Base-by-base conservation (phyloP, 176 grass and related monocot species). In the Eleusine coracana region DNA sequence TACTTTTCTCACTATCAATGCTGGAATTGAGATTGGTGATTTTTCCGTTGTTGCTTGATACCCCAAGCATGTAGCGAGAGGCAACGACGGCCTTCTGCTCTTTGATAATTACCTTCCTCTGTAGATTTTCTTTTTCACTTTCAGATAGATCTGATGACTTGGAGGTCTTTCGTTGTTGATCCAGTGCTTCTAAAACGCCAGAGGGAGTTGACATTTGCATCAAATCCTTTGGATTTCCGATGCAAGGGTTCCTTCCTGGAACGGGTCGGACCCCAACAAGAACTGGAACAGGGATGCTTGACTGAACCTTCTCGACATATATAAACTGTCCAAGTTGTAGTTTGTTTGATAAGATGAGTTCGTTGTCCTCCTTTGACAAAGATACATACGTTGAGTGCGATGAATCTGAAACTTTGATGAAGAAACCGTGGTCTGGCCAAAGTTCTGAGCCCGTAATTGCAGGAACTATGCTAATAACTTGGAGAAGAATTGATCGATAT, bases 361-460 rank as follows among this genome's bases (percentile, higher is more conserved):
- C 96, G 41, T 99, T 94, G 58, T 96, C 96, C 70, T 99, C 96
- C 78, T 96, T 99, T 40, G 96, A 99, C 71, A 99, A 82, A 83
- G 96, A 99, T 87, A 99, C 96, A 87, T 96, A 99, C 4, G 96
- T 96, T 11, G 82, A 93, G 74, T 99, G 96, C 0, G 91, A 96
- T 10, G 96, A 99, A 86, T 99, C 96, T 18, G 96, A 99, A 51
- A 99, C 96, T 88, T 99, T 99, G 73, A 99, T 90, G 84, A 99
- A 99, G 91, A 99, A 99, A n/a, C 96, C 96, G 83, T 99, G 93
- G 64, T 99, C 87, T 20, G 96, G 96, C 85, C 85, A 99, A 45
- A 99, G 84, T 69, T 99, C 96, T 51, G 89, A 99, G 25, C 96
- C 96, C 82, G 91, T 92, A 70, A 99, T 85, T 70, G 93, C 97